These are phyloP conservation scores for Chondrus crispus DNA, from an alignment of 23 red algal genomes.

Conservation along the genomic window DNA sequence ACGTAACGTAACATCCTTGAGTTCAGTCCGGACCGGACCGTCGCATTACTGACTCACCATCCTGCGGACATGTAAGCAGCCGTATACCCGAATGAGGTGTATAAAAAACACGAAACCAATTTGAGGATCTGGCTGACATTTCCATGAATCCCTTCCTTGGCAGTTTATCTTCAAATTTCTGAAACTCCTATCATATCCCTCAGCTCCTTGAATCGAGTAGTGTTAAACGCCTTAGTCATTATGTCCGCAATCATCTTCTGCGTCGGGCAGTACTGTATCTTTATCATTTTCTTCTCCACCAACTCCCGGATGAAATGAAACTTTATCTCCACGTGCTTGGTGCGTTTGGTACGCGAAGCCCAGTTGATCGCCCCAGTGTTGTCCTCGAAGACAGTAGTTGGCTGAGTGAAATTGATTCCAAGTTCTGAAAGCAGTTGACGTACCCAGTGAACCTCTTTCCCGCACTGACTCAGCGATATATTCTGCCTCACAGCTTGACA, in stretches of 20 bases:
- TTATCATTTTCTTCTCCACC: not conserved
- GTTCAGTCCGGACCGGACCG: too few relatives aligned
- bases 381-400: not conserved
- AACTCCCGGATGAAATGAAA: not conserved
- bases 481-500: slow-evolving; percentile 34
- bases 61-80: too few relatives aligned
- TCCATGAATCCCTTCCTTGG: too few relatives aligned
- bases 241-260: not conserved
- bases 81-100: too few relatives aligned
- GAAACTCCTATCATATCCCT: too few relatives aligned
- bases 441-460: not conserved
- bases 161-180: too few relatives aligned
- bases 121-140: too few relatives aligned
- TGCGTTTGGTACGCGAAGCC: not conserved
- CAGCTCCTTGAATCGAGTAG: too few relatives aligned
- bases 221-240: not conserved
- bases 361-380: not conserved
- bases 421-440: slow-evolving; percentile 23
- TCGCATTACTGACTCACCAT: too few relatives aligned
- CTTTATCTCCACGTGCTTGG: not conserved
- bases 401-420: not conserved
- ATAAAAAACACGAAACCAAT: too few relatives aligned
- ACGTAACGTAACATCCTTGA: too few relatives aligned
- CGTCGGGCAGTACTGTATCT: not conserved
- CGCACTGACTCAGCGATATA: not conserved